A percentile compares a stretch with the other conserved stretches of the same genome.
Evolutionary conservation across 352 stramenopile genomes (phyloP).

Genomic region (Phytophthora fragariae): DNA sequence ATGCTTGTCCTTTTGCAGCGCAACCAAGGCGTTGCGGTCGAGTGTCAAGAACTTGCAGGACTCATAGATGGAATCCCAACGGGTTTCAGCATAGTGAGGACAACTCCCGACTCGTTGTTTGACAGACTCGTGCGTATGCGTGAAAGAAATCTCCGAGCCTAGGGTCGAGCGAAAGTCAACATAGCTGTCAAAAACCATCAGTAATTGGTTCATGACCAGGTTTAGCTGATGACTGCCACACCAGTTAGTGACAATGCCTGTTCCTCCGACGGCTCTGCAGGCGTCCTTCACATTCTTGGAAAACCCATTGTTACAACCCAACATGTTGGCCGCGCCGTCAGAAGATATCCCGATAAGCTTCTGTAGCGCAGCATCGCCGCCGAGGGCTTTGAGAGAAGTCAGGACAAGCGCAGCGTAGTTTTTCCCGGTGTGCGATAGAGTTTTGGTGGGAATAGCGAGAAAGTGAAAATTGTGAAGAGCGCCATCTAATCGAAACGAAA

Average conservation of each 20-base stretch:
- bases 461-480: too few relatives aligned
- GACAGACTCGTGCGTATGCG: background rate
- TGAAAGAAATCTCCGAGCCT: background rate
- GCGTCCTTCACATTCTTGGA: background rate
- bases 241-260: conserved; percentile 7
- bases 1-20: too few relatives aligned
- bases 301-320: conserved; percentile 3
- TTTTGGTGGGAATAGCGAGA: too few relatives aligned
- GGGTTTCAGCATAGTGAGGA: too few relatives aligned
- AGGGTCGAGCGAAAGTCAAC: background rate
- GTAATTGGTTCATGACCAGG: background rate
- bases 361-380: background rate
- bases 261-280: background rate
- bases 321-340: conserved; percentile 2
- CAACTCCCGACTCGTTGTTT: too few relatives aligned
- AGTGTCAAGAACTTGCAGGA: too few relatives aligned
- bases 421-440: background rate
- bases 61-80: too few relatives aligned
- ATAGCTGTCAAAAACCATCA: background rate
- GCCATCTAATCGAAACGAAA: too few relatives aligned
- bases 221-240: conserved; percentile 8
- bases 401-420: conserved; percentile 2
- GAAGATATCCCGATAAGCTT: background rate
- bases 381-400: background rate
- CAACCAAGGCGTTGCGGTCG: too few relatives aligned